Base-by-base conservation (phyloP, 2,329 filamentous ascomycete genomes). In the Hypoxylon sp. region DNA sequence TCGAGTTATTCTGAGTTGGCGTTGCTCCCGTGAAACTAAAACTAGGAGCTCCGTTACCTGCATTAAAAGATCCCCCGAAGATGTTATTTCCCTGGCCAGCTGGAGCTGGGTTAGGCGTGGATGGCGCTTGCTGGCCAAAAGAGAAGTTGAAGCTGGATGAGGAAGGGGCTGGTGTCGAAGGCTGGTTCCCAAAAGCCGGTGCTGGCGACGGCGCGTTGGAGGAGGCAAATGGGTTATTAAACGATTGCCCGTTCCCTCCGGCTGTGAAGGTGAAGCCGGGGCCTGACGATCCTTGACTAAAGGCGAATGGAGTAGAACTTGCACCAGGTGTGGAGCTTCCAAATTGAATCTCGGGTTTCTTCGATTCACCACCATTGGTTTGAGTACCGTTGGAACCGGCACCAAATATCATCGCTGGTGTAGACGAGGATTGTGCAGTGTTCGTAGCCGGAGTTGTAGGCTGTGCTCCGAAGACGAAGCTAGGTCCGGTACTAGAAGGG, bases 1-100 rank as follows among this genome's bases (percentile, higher is more conserved):
- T 68, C 59, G 74, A 50, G 46, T 66, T 68, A 67, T 65, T 70
- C 52, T 75, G 65, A 59, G 67, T 56, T 71, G 78, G 54, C 64
- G 71, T 72, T 30, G 74, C 71, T 53, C 64, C 70, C 60, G 68
- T 80, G 76, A 76, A 84, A 78, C 69, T 83, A 76, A 83, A 61
- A 72, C 65, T 59, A 50, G 73, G 55, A 63, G 71, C 55, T 61
- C 74, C 61, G 68, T 76, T 59, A 70, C 70, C 36, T 72, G 71
- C 54, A 20, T 70, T 71, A 12, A 75, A 65, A 9, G 77, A 61
- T 18, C 55, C 61, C 2, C 71, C 72, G 33, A 77, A 77, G 7
- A 75, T 24, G 18, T 59, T 32, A 28, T 42, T 65, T 44, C 61
- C 53, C 51, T 72, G 72, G 26, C 62, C 64, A 50, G 67, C 33